These are phyloP conservation scores for Detonula confervacea DNA, from an alignment of 352 stramenopile genomes.

Conservation along the genomic window DNA sequence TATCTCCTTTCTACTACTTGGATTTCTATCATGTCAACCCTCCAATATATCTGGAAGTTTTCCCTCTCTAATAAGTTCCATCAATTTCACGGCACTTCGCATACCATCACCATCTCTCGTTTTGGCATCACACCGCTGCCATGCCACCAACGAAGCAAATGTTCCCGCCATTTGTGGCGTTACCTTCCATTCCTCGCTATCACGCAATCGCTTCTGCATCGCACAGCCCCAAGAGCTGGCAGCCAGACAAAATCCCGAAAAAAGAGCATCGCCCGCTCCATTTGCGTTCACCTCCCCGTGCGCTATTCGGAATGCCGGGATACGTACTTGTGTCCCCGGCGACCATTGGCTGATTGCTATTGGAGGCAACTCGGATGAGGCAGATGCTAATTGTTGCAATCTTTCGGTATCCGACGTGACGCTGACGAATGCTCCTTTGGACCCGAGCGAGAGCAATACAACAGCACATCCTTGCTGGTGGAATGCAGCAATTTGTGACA, in stretches of 20 bases:
- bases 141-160: constrained; percentile 44
- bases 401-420: constrained; percentile 26
- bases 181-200: constrained; percentile 24
- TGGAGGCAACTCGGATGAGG: neutral
- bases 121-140: constrained; percentile 41
- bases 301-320: constrained; percentile 43
- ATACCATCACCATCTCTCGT: constrained; percentile 48
- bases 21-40: no score
- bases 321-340: constrained; percentile 32
- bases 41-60: constrained; percentile 31
- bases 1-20: no score
- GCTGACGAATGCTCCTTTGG: constrained; percentile 44
- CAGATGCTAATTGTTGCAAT: constrained; percentile 35
- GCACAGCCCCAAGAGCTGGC: constrained; percentile 37
- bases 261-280: constrained; percentile 49
- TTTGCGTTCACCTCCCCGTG: constrained; percentile 41
- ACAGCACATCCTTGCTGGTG: constrained; percentile 48
- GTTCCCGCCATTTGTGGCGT: constrained; percentile 25
- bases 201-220: neutral
- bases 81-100: constrained; percentile 34
- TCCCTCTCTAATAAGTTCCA: constrained; percentile 30
- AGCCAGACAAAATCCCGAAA: constrained; percentile 45
- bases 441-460: constrained; percentile 50
- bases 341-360: constrained; percentile 30
- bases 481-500: constrained; percentile 37